These are phyloP conservation scores for Mycena epipterygia DNA, from an alignment of 768 basidiomycete species.

Conservation along the genomic window DNA sequence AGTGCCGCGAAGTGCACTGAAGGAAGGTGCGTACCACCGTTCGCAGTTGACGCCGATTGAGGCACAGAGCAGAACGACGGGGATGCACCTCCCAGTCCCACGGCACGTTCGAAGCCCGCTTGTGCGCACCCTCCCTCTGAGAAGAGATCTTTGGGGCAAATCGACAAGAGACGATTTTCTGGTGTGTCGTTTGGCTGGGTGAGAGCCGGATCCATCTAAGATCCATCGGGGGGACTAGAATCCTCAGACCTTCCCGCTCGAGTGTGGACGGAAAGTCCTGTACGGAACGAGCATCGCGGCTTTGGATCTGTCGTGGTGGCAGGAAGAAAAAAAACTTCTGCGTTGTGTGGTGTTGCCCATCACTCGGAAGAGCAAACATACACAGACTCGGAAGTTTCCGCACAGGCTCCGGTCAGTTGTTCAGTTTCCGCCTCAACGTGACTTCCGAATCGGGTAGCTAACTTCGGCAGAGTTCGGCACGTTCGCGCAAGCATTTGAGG, in stretches of 20 bases:
- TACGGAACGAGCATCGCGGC: conserved; percentile 21
- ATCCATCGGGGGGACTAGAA: conserved; percentile 9
- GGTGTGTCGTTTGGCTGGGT: conserved; percentile 11
- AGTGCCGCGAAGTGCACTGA: conserved; percentile 33
- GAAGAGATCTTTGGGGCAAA: conserved; percentile 18
- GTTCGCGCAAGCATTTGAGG: no score
- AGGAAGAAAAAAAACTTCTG: background rate
- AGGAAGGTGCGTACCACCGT: conserved; percentile 14
- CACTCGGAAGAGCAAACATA: background rate
- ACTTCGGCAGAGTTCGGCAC: no score
- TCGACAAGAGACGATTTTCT: conserved; percentile 17
- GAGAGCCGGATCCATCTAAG: conserved; percentile 12
- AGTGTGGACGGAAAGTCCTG: conserved; percentile 12
- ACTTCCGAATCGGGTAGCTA: no score
- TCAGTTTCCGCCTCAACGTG: no score
- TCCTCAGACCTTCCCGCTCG: conserved; percentile 19
- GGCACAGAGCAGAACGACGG: conserved; percentile 1
- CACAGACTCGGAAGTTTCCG: no score
- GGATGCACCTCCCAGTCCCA: conserved; percentile 19
- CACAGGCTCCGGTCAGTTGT: no score
- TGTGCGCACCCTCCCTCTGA: background rate
- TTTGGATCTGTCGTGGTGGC: conserved; percentile 18
- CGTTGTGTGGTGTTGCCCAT: background rate
- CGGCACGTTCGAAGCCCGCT: conserved; percentile 12
- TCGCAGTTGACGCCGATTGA: conserved; percentile 14